These are phyloP conservation scores for Priceomyces melissophilus DNA, from an alignment of 805 yeast species.

Conservation along the genomic window DNA sequence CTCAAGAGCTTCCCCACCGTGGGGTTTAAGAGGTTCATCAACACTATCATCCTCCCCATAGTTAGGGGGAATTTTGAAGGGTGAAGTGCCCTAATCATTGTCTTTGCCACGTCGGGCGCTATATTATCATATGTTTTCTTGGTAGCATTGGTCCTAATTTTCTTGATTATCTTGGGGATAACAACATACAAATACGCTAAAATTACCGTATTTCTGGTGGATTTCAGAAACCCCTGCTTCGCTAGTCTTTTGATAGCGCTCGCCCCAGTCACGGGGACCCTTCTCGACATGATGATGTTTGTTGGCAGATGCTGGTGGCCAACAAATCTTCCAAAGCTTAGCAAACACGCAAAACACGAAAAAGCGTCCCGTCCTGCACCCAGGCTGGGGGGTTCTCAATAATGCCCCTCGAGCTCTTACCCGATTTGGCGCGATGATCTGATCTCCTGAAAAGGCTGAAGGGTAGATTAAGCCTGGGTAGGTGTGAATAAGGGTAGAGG, in stretches of 20 bases:
- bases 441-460: no score
- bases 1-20: constrained; percentile 6
- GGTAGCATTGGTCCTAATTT: constrained; percentile 4
- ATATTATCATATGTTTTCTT: constrained; percentile 6
- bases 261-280: not conserved
- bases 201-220: constrained; percentile 17
- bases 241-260: not conserved
- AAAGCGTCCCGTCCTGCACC: no score
- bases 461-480: no score
- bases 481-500: no score
- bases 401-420: no score
- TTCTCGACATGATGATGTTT: no score
- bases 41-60: constrained; percentile 20
- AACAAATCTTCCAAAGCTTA: no score
- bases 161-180: constrained; percentile 19
- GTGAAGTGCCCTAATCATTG: constrained; percentile 17
- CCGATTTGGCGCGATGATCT: no score
- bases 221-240: constrained; percentile 3
- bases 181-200: constrained; percentile 25
- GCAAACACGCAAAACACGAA: no score
- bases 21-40: constrained; percentile 17
- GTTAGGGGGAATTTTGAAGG: constrained; percentile 24
- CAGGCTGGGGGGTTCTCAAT: no score
- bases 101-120: constrained; percentile 8
- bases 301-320: no score